These are phyloP conservation scores for Dryas drummondii DNA, from an alignment of 306 rosid species.

Conservation along the genomic window DNA sequence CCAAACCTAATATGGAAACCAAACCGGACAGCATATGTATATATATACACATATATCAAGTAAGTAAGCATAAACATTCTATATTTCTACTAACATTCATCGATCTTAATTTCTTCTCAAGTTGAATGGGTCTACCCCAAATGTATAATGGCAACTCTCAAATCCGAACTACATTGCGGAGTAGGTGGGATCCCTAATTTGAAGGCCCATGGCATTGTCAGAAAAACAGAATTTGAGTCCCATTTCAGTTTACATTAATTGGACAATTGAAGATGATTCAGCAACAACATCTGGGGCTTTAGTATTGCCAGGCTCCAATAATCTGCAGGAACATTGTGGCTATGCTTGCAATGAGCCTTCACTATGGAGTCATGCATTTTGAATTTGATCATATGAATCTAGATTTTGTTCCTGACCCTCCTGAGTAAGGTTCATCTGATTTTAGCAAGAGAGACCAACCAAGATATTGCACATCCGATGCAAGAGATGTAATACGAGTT, in stretches of 20 bases:
- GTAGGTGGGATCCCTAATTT: too few species aligned
- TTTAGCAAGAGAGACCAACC: constrained; percentile 48
- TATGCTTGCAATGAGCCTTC: constrained; percentile 28
- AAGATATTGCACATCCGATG: constrained; percentile 47
- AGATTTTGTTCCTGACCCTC: constrained; percentile 22
- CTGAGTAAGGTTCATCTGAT: constrained; percentile 18
- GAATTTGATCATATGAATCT: constrained; percentile 32
- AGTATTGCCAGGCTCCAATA: constrained; percentile 29
- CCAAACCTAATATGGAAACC: too few species aligned
- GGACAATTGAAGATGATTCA: constrained; percentile 44
- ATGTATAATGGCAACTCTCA: too few species aligned
- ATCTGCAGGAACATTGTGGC: constrained; percentile 37
- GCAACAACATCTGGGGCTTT: constrained; percentile 36
- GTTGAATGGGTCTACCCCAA: too few species aligned
- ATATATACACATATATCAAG: too few species aligned
- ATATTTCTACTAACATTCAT: too few species aligned
- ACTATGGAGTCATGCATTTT: constrained; percentile 6
- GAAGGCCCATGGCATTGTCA: background rate
- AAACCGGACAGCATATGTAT: too few species aligned
- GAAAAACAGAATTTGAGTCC: constrained; percentile 23
- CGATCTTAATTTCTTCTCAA: too few species aligned
- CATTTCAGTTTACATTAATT: constrained; percentile 37
- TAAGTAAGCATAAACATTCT: too few species aligned
- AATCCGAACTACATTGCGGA: too few species aligned
- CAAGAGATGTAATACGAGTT: constrained; percentile 52